Conservation (phyloP, 169 alveolate genomes). For the Amoebophrya sp. region DNA sequence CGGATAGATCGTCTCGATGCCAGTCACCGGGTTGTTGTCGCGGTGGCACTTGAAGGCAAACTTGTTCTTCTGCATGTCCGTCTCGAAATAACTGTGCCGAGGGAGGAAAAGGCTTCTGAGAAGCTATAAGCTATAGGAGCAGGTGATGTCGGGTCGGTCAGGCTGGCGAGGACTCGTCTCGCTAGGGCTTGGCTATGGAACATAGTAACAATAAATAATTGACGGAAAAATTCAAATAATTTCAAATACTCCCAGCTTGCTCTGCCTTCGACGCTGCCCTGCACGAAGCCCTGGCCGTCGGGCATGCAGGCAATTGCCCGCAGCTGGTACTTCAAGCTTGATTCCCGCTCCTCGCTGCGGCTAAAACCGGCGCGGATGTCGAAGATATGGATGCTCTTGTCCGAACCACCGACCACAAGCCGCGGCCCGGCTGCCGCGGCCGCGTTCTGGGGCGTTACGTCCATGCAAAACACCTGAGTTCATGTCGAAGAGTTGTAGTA, state of each 20-base stretch:
- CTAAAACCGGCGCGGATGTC: neutral
- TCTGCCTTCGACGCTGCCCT: conserved; percentile 74
- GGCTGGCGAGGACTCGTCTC: too few relatives aligned
- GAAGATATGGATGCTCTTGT: neutral
- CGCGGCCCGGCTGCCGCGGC: too few relatives aligned
- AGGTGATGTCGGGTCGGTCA: too few relatives aligned
- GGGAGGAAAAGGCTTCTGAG: too few relatives aligned
- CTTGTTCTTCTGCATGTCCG: conserved; percentile 37
- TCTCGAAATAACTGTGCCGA: conserved; percentile 34
- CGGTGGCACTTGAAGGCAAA: conserved; percentile 77
- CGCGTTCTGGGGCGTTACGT: too few relatives aligned
- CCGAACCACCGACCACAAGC: neutral
- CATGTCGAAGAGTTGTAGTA: too few relatives aligned
- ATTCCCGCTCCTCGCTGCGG: neutral
- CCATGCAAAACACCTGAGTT: too few relatives aligned
- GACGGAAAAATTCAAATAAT: neutral
- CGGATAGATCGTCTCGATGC: conserved; percentile 43
- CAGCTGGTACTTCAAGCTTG: conserved; percentile 48
- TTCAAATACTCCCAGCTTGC: conserved; percentile 67
- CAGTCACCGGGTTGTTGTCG: conserved; percentile 19
- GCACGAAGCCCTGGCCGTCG: conserved; percentile 64
- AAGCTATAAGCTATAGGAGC: too few relatives aligned
- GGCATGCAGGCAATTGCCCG: conserved; percentile 58
- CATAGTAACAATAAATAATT: neutral
- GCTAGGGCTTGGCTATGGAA: neutral